A percentile compares a stretch with the other conserved stretches of the same genome.
phyloP scores from a whole-genome alignment of 768 basidiomycete species.

The Strobilomyces dryophilus region DNA sequence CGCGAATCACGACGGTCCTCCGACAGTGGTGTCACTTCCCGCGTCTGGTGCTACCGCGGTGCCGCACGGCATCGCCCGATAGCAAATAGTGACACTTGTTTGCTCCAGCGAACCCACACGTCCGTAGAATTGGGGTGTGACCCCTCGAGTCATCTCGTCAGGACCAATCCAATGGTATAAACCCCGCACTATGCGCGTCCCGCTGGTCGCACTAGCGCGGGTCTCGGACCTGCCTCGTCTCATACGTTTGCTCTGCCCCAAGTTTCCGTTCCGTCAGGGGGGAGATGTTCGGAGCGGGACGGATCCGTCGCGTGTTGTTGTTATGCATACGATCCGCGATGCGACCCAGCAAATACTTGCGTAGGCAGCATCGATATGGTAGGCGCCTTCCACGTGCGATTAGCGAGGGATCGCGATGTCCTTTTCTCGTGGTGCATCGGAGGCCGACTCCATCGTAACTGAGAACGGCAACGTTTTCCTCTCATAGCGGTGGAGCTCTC shows the following conservation, averaged over 20 bases:
- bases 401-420: background rate
- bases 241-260: too few species aligned
- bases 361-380: background rate
- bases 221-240: background rate
- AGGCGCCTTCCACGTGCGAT: background rate
- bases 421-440: background rate
- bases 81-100: conserved; percentile 5
- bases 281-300: conserved; percentile 12
- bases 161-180: conserved; percentile 11
- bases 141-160: conserved; percentile 3
- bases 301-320: background rate
- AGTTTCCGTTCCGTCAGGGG: background rate
- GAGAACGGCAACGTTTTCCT: background rate
- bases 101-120: background rate
- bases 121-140: conserved; percentile 7
- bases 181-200: background rate
- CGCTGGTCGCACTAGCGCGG: conserved; percentile 1
- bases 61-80: too few species aligned
- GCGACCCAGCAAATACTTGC: background rate
- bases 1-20: conserved; percentile 16
- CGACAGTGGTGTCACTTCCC: conserved; percentile 4
- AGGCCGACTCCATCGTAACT: background rate
- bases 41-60: too few species aligned
- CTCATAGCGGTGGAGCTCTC: background rate
- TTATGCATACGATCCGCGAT: background rate